Evolutionary conservation across 805 yeast species (phyloP).

Genomic region (Saccharomyces kudriavzevii): DNA sequence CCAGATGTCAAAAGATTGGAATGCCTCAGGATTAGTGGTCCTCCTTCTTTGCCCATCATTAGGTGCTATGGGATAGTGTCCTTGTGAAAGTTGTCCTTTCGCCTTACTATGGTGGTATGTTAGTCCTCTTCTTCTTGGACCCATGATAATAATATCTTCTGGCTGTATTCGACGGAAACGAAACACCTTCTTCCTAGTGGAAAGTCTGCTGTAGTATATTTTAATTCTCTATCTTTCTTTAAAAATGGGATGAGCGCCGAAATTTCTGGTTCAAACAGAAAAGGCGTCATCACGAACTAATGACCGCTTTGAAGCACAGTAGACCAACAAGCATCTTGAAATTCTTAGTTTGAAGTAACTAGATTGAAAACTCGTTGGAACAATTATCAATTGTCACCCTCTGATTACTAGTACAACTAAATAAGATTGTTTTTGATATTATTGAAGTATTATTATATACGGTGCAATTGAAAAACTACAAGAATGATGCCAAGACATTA

Average conservation of each 20-base stretch:
- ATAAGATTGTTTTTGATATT: too few species aligned
- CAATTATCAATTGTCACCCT: too few species aligned
- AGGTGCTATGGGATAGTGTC: background rate
- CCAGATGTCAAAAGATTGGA: slow-evolving; percentile 22
- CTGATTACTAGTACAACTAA: too few species aligned
- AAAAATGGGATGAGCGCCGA: background rate
- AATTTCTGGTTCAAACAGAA: background rate
- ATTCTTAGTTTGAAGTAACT: background rate
- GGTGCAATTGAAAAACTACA: too few species aligned
- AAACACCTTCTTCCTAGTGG: background rate
- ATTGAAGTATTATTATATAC: too few species aligned
- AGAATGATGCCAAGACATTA: background rate
- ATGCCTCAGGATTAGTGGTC: background rate
- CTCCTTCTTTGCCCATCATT: background rate
- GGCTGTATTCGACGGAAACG: background rate
- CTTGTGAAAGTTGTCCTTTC: background rate
- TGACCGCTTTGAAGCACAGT: background rate
- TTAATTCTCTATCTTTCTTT: slow-evolving; percentile 3
- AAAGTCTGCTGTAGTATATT: background rate
- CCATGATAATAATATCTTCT: background rate
- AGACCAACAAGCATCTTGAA: background rate
- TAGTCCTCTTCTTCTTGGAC: background rate
- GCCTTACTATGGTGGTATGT: background rate
- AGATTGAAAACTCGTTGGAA: too few species aligned
- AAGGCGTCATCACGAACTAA: background rate